phyloP scores from a whole-genome alignment of 768 basidiomycete species.

The Auricularia auricula-judae region DNA sequence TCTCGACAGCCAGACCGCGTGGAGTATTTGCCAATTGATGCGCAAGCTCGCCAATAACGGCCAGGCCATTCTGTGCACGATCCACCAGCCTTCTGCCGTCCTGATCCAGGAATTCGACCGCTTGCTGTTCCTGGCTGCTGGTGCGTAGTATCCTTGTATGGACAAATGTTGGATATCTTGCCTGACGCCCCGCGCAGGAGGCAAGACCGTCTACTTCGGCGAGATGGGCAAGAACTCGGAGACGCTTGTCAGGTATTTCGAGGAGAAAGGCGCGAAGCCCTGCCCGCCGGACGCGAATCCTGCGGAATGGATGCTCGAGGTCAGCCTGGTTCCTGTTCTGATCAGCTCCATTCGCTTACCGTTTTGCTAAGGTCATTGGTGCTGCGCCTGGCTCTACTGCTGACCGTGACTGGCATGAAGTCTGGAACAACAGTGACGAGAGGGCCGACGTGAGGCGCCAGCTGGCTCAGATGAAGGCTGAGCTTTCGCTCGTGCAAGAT shows the following conservation, averaged over 20 bases:
- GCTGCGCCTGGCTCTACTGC: constrained; percentile 54
- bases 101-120: constrained; percentile 28
- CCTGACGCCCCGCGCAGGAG: constrained; percentile 32
- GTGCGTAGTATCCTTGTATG: not conserved
- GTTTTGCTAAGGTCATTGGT: constrained; percentile 29
- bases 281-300: constrained; percentile 76
- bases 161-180: not conserved
- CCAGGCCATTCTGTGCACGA: constrained; percentile 89
- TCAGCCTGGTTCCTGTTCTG: not conserved
- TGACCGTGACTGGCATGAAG: constrained; percentile 74
- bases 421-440: constrained; percentile 73
- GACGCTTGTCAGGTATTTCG: constrained; percentile 66
- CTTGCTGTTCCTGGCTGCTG: constrained; percentile 21
- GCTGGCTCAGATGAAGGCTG: constrained; percentile 30
- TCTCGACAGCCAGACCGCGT: constrained; percentile 77
- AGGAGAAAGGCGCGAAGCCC: constrained; percentile 47
- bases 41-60: constrained; percentile 67
- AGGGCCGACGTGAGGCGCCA: constrained; percentile 25
- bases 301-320: constrained; percentile 41
- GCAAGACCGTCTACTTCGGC: constrained; percentile 90
- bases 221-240: constrained; percentile 69
- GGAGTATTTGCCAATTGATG: constrained; percentile 71
- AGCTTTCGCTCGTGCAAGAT: constrained; percentile 8
- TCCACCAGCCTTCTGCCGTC: constrained; percentile 59
- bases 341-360: not conserved